Evolutionary conservation across 2,329 filamentous ascomycete genomes (phyloP).

Genomic region (Penicillium expansum): DNA sequence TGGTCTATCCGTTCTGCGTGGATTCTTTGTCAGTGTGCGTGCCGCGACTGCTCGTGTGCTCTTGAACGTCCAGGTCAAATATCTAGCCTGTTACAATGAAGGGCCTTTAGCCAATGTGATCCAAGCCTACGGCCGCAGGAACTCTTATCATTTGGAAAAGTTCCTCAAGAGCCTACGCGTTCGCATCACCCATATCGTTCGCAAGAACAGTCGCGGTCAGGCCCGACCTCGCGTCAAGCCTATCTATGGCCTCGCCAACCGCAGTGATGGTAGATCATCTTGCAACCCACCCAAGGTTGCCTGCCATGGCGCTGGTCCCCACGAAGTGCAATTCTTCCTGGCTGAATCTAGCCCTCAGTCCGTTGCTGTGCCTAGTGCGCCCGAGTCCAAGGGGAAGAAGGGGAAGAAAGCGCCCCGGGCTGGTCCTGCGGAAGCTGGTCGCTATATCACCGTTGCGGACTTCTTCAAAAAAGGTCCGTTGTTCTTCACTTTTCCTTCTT

Average conservation of each 20-base stretch:
- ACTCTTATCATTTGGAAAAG: constrained; percentile 23
- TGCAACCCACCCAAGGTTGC: constrained; percentile 38
- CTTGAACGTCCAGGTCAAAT: constrained; percentile 63
- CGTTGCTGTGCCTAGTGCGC: constrained; percentile 1
- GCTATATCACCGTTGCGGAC: constrained; percentile 53
- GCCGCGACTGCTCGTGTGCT: constrained; percentile 57
- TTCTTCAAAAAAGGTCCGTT: constrained; percentile 49
- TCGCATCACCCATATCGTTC: constrained; percentile 39
- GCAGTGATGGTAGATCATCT: constrained; percentile 35
- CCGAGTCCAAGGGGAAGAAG: constrained; percentile 29
- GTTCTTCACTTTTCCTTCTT: background rate
- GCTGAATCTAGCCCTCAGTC: constrained; percentile 24
- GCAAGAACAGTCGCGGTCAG: constrained; percentile 35
- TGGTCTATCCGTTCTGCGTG: constrained; percentile 58
- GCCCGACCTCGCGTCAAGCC: constrained; percentile 43
- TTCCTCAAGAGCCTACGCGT: constrained; percentile 46
- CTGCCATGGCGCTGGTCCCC: constrained; percentile 48
- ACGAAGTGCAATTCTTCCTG: constrained; percentile 56
- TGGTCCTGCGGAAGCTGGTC: constrained; percentile 32
- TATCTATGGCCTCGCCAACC: constrained; percentile 47
- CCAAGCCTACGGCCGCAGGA: constrained; percentile 21
- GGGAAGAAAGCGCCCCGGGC: constrained; percentile 26
- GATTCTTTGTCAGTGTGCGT: constrained; percentile 62
- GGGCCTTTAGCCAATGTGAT: constrained; percentile 43
- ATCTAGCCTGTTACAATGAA: constrained; percentile 56